Conservation (phyloP, 176 grass and related monocot genomes). For the Cenchrus fungigraminus region DNA sequence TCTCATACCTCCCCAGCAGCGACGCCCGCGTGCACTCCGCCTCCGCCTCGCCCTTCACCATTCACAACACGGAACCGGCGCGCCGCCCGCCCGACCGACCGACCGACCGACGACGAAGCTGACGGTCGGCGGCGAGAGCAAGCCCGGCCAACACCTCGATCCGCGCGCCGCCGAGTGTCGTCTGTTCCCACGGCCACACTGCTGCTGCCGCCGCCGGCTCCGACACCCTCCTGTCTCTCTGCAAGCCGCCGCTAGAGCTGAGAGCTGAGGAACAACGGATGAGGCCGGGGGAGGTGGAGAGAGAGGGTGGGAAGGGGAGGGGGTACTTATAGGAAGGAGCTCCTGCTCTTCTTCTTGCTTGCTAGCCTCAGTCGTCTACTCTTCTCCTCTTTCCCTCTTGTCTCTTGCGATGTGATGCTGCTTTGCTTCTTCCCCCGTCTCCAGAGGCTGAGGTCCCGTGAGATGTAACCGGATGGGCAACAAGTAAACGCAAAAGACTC, state of each 20-base stretch:
- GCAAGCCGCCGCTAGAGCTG: background rate
- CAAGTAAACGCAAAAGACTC: conserved; percentile 44
- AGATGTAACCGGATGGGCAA: background rate
- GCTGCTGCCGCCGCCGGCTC: background rate
- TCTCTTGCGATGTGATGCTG: background rate
- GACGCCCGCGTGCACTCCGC: conserved; percentile 42
- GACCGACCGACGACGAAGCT: too few relatives aligned
- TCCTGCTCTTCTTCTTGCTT: background rate
- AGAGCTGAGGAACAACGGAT: background rate
- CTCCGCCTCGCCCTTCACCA: conserved; percentile 48
- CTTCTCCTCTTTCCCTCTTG: background rate
- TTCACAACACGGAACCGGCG: conserved; percentile 27
- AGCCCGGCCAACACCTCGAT: too few relatives aligned
- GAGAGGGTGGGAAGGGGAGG: background rate
- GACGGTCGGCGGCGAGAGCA: too few relatives aligned
- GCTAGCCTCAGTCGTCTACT: background rate
- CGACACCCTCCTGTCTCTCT: background rate
- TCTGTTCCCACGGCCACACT: background rate
- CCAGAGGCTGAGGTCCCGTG: background rate
- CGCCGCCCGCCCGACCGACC: too few relatives aligned
- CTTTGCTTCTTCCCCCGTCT: background rate
- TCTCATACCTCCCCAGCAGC: conserved; percentile 67
- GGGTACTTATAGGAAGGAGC: conserved; percentile 37
- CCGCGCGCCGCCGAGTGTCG: background rate
- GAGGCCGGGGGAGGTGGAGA: conserved; percentile 5